A percentile compares a stretch with the other conserved stretches of the same genome.
phyloP scores from a whole-genome alignment of 192 early-diverging fungal species.

The Gigaspora rosea region DNA sequence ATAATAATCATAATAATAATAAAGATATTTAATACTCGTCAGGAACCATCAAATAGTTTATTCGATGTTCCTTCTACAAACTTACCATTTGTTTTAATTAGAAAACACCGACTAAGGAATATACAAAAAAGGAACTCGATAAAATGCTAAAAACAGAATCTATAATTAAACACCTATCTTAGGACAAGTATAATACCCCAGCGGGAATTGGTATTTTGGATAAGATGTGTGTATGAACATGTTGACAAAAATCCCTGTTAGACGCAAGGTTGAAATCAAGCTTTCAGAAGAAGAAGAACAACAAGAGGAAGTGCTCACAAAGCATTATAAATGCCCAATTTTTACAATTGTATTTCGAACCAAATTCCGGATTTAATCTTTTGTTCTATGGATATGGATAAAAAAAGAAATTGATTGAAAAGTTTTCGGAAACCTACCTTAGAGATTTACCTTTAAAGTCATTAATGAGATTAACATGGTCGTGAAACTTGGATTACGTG shows the following conservation, averaged over 20 bases:
- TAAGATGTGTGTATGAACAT: background rate
- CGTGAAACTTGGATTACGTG: constrained; percentile 35
- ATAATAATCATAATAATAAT: too few relatives aligned
- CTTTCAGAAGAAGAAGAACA: too few relatives aligned
- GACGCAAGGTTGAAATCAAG: constrained; percentile 65
- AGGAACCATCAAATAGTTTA: too few relatives aligned
- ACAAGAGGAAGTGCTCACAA: constrained; percentile 48
- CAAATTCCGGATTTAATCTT: constrained; percentile 80
- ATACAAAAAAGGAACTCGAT: too few relatives aligned
- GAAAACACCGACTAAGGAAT: too few relatives aligned
- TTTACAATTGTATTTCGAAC: constrained; percentile 68
- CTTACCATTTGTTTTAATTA: too few relatives aligned
- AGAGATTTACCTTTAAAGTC: constrained; percentile 73
- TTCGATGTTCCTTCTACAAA: too few relatives aligned
- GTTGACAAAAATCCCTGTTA: constrained; percentile 41
- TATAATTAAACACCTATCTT: too few relatives aligned
- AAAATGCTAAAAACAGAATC: too few relatives aligned
- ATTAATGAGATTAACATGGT: constrained; percentile 24
- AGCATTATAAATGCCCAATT: constrained; percentile 67
- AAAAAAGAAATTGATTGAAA: constrained; percentile 77
- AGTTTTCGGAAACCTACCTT: constrained; percentile 64
- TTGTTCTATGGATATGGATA: constrained; percentile 94
- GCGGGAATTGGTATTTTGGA: background rate
- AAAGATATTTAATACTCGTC: too few relatives aligned
- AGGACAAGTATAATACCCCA: background rate